These are phyloP conservation scores for Erythrophleum ivorense DNA, from an alignment of 331 rosid genomes.

Conservation along the genomic window DNA sequence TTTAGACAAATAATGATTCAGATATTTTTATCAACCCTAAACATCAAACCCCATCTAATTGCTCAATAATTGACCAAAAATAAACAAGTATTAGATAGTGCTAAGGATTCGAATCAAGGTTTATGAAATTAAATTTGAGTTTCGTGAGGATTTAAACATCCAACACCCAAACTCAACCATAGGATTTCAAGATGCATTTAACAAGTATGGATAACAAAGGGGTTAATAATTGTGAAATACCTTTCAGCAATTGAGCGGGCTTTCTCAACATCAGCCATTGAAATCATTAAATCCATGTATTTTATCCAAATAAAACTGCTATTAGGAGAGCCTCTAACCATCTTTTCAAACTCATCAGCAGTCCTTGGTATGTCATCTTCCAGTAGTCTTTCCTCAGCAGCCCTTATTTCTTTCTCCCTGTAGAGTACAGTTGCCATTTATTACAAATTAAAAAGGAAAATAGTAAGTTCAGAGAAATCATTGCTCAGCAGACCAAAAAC, in stretches of 20 bases:
- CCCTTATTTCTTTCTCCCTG: slow-evolving; percentile 80
- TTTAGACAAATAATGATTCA: neutral
- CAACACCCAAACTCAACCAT: neutral
- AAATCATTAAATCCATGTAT: slow-evolving; percentile 81
- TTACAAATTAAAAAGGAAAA: slow-evolving; percentile 11
- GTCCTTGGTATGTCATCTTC: slow-evolving; percentile 83
- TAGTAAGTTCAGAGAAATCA: neutral
- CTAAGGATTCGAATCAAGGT: neutral
- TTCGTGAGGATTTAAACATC: slow-evolving; percentile 1
- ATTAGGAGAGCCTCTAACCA: slow-evolving; percentile 86
- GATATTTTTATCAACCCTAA: neutral
- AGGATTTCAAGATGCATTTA: neutral
- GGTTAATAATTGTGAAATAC: slow-evolving; percentile 41
- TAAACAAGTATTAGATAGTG: no score
- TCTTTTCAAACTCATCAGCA: slow-evolving; percentile 90
- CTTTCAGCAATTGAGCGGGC: slow-evolving; percentile 95
- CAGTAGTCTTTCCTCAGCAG: slow-evolving; percentile 85
- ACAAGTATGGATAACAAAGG: neutral
- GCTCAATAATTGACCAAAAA: neutral
- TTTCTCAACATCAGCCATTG: slow-evolving; percentile 80
- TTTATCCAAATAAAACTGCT: slow-evolving; percentile 90
- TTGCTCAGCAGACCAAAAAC: slow-evolving; percentile 22
- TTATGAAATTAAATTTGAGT: neutral
- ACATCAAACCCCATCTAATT: no score
- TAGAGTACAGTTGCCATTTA: slow-evolving; percentile 26